These are phyloP conservation scores for Exobasidium rhododendri DNA, from an alignment of 1,284 basidiomycete species.

Conservation along the genomic window DNA sequence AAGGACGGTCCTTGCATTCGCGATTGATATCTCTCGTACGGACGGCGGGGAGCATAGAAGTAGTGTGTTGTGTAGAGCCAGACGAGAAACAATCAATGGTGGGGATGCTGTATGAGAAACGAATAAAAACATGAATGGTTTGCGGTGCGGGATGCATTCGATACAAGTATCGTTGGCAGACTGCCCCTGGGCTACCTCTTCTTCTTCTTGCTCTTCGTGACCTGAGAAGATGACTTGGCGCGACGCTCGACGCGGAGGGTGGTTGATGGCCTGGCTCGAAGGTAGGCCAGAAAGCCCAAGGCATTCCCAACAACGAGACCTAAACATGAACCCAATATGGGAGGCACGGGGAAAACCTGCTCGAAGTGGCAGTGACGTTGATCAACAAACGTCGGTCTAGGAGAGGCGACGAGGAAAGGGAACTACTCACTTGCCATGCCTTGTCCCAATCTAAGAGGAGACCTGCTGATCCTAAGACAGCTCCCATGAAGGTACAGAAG, in stretches of 20 bases:
- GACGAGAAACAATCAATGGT: constrained; percentile 77
- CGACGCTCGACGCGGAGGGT: neutral
- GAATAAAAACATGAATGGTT: neutral
- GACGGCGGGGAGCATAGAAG: no score
- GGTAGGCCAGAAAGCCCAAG: constrained; percentile 2
- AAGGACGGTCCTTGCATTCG: no score
- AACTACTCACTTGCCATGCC: constrained; percentile 5
- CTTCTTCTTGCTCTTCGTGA: constrained; percentile 10
- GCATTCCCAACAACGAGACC: constrained; percentile 4
- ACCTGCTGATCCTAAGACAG: constrained; percentile 6
- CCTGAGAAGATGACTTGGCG: neutral
- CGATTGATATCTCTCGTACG: no score
- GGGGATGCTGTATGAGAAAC: constrained; percentile 56
- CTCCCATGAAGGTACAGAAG: neutral
- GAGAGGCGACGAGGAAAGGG: no score
- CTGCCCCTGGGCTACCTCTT: constrained; percentile 3
- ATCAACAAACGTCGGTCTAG: no score
- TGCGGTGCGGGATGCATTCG: neutral
- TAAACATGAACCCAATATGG: constrained; percentile 5
- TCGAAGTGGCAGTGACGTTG: neutral
- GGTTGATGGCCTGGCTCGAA: neutral
- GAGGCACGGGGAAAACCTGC: constrained; percentile 4
- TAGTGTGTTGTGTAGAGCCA: no score
- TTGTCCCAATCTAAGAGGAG: constrained; percentile 7
- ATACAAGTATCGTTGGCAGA: no score